These are phyloP conservation scores for Xylariales sp. DNA, from an alignment of 2,329 filamentous ascomycete species.

Conservation along the genomic window DNA sequence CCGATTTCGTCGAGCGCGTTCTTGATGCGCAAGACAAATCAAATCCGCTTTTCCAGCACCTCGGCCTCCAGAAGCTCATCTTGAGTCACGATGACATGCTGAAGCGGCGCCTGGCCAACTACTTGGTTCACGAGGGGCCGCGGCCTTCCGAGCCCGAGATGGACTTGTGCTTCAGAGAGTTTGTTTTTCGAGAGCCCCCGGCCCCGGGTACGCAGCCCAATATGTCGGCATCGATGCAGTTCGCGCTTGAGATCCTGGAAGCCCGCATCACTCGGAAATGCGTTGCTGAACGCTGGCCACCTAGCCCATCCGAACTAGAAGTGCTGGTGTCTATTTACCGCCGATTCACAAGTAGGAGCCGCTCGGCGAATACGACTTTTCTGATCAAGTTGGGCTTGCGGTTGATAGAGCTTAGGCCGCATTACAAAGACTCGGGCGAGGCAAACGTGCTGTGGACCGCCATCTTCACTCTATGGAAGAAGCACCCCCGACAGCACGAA, in stretches of 20 bases:
- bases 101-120: conserved; percentile 29
- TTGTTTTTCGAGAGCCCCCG: conserved; percentile 26
- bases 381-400: conserved; percentile 29
- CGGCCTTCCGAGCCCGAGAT: conserved; percentile 26
- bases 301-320: conserved; percentile 14
- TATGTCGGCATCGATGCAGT: conserved; percentile 35
- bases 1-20: conserved; percentile 27
- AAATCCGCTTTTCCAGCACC: conserved; percentile 32
- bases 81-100: conserved; percentile 30
- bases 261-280: conserved; percentile 19
- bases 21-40: conserved; percentile 30
- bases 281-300: conserved; percentile 30
- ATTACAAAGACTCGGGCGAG: conserved; percentile 11
- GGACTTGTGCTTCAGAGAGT: conserved; percentile 22
- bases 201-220: conserved; percentile 21
- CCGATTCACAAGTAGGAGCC: conserved; percentile 15
- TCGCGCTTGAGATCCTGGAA: conserved; percentile 30
- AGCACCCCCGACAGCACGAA: conserved; percentile 19
- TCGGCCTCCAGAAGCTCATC: conserved; percentile 17
- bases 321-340: conserved; percentile 32
- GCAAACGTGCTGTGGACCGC: conserved; percentile 15
- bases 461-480: conserved; percentile 27
- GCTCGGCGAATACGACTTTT: conserved; percentile 22
- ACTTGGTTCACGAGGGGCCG: conserved; percentile 31
- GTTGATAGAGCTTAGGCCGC: conserved; percentile 24